Evolutionary conservation across 768 basidiomycete species (phyloP).

Genomic region (Boletus tylopilopsis): DNA sequence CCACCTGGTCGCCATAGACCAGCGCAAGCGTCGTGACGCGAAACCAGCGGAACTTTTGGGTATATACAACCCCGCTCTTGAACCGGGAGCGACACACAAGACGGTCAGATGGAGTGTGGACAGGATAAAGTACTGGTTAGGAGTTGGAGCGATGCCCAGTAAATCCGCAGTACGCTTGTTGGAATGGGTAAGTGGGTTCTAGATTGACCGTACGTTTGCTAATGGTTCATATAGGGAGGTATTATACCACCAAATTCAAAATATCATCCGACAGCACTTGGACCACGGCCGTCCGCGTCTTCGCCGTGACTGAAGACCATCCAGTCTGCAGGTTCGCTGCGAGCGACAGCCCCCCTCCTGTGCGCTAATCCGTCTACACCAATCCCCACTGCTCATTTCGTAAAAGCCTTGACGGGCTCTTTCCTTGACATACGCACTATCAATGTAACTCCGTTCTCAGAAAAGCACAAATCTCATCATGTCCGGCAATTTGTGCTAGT

Average conservation of each 20-base stretch:
- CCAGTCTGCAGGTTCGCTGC: background rate
- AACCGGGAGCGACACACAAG: conserved; percentile 53
- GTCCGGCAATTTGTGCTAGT: conserved; percentile 56
- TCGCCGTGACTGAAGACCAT: background rate
- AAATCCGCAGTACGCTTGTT: conserved; percentile 73
- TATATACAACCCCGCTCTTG: conserved; percentile 70
- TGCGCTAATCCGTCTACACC: no score
- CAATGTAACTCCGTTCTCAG: conserved; percentile 15
- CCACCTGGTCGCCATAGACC: conserved; percentile 82
- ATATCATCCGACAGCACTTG: conserved; percentile 43
- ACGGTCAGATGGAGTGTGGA: conserved; percentile 87
- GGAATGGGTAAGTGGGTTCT: conserved; percentile 52
- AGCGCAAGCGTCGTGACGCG: conserved; percentile 68
- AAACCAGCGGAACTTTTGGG: conserved; percentile 87
- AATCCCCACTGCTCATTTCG: background rate
- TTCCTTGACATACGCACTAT: conserved; percentile 8
- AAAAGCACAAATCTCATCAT: conserved; percentile 47
- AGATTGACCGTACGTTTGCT: conserved; percentile 2
- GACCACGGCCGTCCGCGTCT: conserved; percentile 7
- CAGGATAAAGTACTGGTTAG: conserved; percentile 87
- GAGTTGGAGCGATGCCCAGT: conserved; percentile 78
- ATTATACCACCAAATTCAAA: conserved; percentile 56
- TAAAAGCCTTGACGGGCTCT: conserved; percentile 8
- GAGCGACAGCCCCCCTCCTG: no score
- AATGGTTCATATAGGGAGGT: conserved; percentile 49